A percentile compares a stretch with the other conserved stretches of the same genome.
phyloP scores from a whole-genome alignment of 192 early-diverging fungal genomes.

The Podila epicladia region DNA sequence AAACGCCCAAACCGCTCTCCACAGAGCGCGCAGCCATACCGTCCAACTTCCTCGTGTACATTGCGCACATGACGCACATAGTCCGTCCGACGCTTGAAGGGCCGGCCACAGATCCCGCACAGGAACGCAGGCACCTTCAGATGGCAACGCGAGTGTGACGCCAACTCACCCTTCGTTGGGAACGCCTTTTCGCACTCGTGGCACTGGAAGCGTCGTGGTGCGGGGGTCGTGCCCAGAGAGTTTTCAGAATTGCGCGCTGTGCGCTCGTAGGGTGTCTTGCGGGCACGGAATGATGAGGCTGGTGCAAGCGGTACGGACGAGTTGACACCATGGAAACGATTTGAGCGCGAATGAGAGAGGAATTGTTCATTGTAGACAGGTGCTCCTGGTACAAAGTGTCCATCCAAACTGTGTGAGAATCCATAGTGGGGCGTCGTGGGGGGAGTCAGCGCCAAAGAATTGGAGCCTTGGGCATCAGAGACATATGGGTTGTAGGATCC shows the following conservation, averaged over 20 bases:
- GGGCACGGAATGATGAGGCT: neutral
- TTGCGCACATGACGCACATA: slow-evolving; percentile 51
- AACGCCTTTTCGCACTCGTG: slow-evolving; percentile 50
- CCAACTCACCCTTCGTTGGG: slow-evolving; percentile 48
- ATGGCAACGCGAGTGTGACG: slow-evolving; percentile 46
- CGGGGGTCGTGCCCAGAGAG: slow-evolving; percentile 7
- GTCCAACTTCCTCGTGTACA: slow-evolving; percentile 50
- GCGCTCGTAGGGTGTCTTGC: slow-evolving; percentile 18
- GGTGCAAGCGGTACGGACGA: slow-evolving; percentile 6
- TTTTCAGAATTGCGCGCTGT: slow-evolving; percentile 11
- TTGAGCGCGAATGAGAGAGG: slow-evolving; percentile 23
- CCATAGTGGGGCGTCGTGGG: slow-evolving; percentile 45
- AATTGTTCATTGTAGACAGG: slow-evolving; percentile 31
- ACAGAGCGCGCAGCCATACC: slow-evolving; percentile 41
- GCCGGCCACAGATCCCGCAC: slow-evolving; percentile 48
- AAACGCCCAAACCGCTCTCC: slow-evolving; percentile 48
- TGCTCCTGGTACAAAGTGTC: slow-evolving; percentile 18
- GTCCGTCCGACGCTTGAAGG: slow-evolving; percentile 49
- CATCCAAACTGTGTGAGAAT: slow-evolving; percentile 30
- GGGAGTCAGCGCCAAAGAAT: slow-evolving; percentile 23
- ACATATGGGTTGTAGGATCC: slow-evolving; percentile 23
- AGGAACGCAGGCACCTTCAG: slow-evolving; percentile 48
- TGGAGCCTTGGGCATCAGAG: slow-evolving; percentile 18
- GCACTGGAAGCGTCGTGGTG: slow-evolving; percentile 43
- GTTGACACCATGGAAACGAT: slow-evolving; percentile 13